Evolutionary conservation across 2,329 filamentous ascomycete species (phyloP).

Genomic region (Fusarium chaquense): DNA sequence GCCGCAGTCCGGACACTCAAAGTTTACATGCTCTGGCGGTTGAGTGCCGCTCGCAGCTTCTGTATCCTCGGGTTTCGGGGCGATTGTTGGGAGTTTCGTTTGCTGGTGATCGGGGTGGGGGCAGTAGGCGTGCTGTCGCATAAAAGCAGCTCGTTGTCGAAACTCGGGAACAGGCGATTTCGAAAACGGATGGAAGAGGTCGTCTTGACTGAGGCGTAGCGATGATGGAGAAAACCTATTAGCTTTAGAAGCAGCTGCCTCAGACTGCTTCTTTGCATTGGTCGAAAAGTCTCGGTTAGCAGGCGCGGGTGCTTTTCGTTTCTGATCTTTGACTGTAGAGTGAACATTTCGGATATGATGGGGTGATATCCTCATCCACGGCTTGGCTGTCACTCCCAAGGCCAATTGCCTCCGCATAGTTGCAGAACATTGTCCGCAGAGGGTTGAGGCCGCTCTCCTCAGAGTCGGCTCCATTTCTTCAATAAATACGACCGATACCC

Average conservation of each 20-base stretch:
- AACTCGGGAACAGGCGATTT: constrained; percentile 91
- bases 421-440: constrained; percentile 57
- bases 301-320: constrained; percentile 28
- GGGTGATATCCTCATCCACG: constrained; percentile 47
- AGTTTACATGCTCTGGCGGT: constrained; percentile 85
- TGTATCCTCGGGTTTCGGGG: constrained; percentile 71
- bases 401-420: constrained; percentile 51
- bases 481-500: constrained; percentile 13
- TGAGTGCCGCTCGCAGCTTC: constrained; percentile 67
- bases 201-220: constrained; percentile 71
- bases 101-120: constrained; percentile 89
- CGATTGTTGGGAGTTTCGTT: constrained; percentile 75
- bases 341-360: constrained; percentile 50
- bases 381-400: constrained; percentile 37
- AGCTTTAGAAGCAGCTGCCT: constrained; percentile 47
- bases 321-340: constrained; percentile 45
- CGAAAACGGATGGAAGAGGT: constrained; percentile 94
- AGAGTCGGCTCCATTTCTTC: constrained; percentile 56
- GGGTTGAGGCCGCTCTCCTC: constrained; percentile 54
- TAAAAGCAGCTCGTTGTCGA: constrained; percentile 86
- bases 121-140: constrained; percentile 93
- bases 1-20: constrained; percentile 96
- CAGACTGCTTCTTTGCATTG: constrained; percentile 42
- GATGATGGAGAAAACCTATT: constrained; percentile 42
- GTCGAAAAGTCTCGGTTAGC: constrained; percentile 50